Conservation (phyloP, 345 rosid species). For the Sonneratia caseolaris region DNA sequence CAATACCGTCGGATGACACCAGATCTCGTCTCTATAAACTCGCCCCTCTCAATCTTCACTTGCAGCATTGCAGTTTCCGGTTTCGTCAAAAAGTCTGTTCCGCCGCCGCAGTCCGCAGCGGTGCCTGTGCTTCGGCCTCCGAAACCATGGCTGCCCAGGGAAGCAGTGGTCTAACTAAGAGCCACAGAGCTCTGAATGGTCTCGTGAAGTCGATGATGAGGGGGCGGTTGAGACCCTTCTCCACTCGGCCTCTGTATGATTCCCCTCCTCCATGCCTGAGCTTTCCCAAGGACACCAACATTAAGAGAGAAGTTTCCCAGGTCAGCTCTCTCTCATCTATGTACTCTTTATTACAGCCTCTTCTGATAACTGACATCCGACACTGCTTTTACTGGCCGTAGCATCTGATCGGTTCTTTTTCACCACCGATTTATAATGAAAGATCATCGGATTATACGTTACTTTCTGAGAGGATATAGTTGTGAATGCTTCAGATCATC, state of each 20-base stretch:
- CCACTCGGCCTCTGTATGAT: not conserved
- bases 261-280: not conserved
- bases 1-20: too few relatives aligned
- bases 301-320: slow-evolving; percentile 7
- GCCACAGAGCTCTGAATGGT: not conserved
- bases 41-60: too few relatives aligned
- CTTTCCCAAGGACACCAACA: not conserved
- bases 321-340: not conserved
- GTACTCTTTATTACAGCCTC: not conserved
- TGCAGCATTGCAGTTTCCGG: too few relatives aligned
- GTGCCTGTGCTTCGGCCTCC: not conserved
- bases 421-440: not conserved
- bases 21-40: too few relatives aligned
- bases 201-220: not conserved
- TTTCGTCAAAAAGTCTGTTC: too few relatives aligned
- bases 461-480: not conserved
- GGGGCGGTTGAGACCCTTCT: slow-evolving; percentile 5
- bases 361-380: too few relatives aligned
- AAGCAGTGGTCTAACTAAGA: not conserved
- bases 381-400: not conserved
- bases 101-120: too few relatives aligned
- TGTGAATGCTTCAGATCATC: not conserved
- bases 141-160: slow-evolving; percentile 3
- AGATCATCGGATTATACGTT: not conserved
- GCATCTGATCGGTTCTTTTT: not conserved